Conservation (phyloP, 2,329 filamentous ascomycete genomes). For the Apiospora phragmitis region DNA sequence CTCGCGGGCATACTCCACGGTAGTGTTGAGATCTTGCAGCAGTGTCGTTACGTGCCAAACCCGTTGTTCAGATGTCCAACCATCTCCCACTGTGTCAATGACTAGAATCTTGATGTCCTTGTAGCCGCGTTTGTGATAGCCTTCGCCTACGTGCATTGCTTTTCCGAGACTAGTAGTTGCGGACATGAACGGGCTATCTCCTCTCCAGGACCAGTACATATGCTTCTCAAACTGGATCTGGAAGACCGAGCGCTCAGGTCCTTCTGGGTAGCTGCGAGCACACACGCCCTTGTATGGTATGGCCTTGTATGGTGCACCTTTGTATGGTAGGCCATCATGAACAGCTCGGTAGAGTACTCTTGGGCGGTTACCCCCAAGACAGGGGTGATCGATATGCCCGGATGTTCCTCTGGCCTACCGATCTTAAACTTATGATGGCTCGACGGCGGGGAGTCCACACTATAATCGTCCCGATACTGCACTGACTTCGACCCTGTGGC, state of each 20-base stretch:
- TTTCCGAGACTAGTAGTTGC: background rate
- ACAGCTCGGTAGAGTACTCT: background rate
- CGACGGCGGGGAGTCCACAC: background rate
- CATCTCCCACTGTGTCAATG: background rate
- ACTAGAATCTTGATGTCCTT: background rate
- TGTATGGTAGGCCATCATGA: background rate
- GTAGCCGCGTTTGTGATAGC: background rate
- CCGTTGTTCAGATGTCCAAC: background rate
- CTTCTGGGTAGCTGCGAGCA: background rate
- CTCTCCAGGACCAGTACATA: background rate
- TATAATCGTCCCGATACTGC: background rate
- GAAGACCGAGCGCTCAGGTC: background rate
- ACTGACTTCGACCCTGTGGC: background rate
- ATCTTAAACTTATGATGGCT: accelerated
- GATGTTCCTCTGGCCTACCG: background rate
- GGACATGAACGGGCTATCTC: background rate
- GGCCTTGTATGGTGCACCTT: no score
- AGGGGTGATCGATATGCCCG: background rate
- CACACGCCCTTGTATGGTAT: background rate
- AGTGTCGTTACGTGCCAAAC: background rate
- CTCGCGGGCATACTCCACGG: background rate
- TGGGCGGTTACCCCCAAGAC: background rate
- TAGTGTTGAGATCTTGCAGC: background rate
- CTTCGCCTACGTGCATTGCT: background rate
- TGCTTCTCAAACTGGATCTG: background rate